These are phyloP conservation scores for Solanum dulcamara DNA, from an alignment of 257 asterid genomes.

Conservation along the genomic window DNA sequence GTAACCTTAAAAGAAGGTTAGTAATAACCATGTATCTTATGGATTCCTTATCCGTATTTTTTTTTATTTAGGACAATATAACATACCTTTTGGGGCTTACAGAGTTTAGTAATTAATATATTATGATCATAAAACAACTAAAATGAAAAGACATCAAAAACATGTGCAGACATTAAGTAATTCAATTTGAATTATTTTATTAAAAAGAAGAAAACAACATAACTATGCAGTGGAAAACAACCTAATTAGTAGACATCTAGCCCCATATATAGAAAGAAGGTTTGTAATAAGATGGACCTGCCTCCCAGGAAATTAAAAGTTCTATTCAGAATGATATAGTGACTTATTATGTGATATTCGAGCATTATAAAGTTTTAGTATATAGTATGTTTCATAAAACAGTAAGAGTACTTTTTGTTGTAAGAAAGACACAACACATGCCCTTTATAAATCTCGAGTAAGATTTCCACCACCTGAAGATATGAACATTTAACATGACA, in stretches of 20 bases:
- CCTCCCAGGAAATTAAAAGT: background rate
- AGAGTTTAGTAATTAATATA: background rate
- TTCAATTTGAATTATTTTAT: too few species aligned
- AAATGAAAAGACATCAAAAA: background rate
- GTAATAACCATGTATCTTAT: background rate
- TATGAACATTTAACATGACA: background rate
- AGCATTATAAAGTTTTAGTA: background rate
- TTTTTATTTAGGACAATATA: too few species aligned
- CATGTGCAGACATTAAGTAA: background rate
- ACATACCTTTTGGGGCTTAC: too few species aligned
- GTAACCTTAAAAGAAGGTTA: background rate
- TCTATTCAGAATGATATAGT: background rate
- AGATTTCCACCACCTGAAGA: background rate
- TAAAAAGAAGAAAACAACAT: too few species aligned
- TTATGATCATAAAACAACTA: background rate
- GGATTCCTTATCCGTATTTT: too few species aligned
- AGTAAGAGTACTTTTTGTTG: background rate
- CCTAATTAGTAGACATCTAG: too few species aligned
- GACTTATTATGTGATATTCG: background rate
- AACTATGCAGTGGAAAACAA: too few species aligned
- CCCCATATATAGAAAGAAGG: too few species aligned
- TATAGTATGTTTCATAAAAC: background rate
- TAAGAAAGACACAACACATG: background rate
- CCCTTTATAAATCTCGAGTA: background rate
- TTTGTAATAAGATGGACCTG: too few species aligned